Conservation (phyloP, 177 flowering plant species). For the Vitis hybrid region DNA sequence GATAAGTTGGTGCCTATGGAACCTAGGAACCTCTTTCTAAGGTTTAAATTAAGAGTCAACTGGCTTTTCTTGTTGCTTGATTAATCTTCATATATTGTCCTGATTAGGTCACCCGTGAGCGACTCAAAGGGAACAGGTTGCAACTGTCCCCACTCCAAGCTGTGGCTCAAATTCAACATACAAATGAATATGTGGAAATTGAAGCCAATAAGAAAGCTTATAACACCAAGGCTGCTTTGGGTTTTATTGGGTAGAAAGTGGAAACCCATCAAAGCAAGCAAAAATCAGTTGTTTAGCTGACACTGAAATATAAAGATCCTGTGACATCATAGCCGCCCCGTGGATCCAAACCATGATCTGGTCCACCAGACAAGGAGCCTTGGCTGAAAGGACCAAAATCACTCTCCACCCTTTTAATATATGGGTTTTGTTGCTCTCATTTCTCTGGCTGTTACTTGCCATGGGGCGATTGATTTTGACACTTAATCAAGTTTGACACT, state of each 20-base stretch:
- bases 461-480: conserved; percentile 11
- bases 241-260: conserved; percentile 28
- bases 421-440: conserved; percentile 10
- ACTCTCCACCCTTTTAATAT: conserved; percentile 12
- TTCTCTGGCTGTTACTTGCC: conserved; percentile 15
- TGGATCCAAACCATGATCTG: conserved; percentile 1
- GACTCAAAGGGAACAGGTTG: too few species aligned
- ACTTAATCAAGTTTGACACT: conserved; percentile 3
- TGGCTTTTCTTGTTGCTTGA: too few species aligned
- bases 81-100: too few species aligned
- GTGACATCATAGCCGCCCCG: conserved; percentile 19
- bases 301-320: conserved; percentile 8
- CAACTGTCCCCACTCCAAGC: too few species aligned
- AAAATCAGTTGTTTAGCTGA: conserved; percentile 34
- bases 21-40: too few species aligned
- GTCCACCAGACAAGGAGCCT: conserved; percentile 36
- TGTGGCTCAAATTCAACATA: too few species aligned
- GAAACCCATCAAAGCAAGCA: conserved; percentile 29
- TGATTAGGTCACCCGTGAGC: too few species aligned
- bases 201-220: background rate
- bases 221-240: conserved; percentile 4
- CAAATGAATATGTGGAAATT: background rate
- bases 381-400: conserved; percentile 21
- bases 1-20: too few species aligned
- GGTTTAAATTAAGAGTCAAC: too few species aligned